These are phyloP conservation scores for Pythium chondricola DNA, from an alignment of 352 stramenopile genomes.

Conservation along the genomic window DNA sequence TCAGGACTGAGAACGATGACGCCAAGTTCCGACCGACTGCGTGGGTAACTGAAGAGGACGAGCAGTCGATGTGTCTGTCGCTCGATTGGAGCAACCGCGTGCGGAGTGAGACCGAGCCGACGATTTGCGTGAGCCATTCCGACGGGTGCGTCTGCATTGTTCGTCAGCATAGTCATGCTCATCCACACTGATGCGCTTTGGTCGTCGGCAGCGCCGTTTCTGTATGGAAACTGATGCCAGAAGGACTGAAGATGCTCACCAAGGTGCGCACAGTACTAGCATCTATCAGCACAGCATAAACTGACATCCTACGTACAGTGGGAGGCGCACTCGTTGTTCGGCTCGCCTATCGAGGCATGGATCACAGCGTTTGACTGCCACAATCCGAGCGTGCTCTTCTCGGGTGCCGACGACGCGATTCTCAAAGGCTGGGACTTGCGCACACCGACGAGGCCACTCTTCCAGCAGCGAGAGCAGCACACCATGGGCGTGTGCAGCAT, in stretches of 20 bases:
- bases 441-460: slow-evolving; percentile 23
- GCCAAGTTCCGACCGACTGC: slow-evolving; percentile 20
- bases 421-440: slow-evolving; percentile 82
- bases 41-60: slow-evolving; percentile 27
- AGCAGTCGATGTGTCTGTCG: slow-evolving; percentile 69
- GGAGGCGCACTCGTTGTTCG: slow-evolving; percentile 66
- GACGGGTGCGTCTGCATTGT: slow-evolving; percentile 59
- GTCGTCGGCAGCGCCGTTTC: slow-evolving; percentile 30
- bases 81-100: slow-evolving; percentile 83
- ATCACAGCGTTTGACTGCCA: slow-evolving; percentile 80
- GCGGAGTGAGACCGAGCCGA: slow-evolving; percentile 31
- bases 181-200: slow-evolving; percentile 8
- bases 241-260: slow-evolving; percentile 27
- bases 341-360: slow-evolving; percentile 76
- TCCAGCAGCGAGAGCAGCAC: slow-evolving; percentile 62
- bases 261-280: slow-evolving; percentile 45
- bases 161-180: background rate
- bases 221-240: slow-evolving; percentile 36
- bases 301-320: slow-evolving; percentile 29
- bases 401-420: slow-evolving; percentile 66
- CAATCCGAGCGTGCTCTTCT: slow-evolving; percentile 70
- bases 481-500: slow-evolving; percentile 84
- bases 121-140: slow-evolving; percentile 75
- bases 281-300: background rate
- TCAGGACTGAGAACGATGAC: background rate